Evolutionary conservation across 129 eudicot species (phyloP).

Genomic region (Silybum marianum): DNA sequence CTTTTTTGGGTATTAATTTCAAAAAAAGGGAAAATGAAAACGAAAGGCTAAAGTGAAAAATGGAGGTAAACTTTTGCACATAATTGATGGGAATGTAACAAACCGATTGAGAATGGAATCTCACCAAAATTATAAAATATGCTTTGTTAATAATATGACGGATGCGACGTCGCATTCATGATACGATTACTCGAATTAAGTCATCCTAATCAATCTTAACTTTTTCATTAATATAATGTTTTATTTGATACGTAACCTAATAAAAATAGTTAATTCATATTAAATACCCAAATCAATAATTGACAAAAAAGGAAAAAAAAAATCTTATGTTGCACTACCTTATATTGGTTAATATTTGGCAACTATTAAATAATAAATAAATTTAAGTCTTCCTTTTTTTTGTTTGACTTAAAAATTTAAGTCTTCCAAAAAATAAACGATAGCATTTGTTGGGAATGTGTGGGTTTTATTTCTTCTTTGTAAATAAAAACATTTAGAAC

Average conservation of each 20-base stretch:
- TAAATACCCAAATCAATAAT: neutral
- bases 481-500: no score
- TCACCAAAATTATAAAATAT: constrained; percentile 17
- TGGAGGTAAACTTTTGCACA: no score
- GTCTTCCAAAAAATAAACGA: no score
- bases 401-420: no score
- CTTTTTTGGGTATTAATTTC: no score
- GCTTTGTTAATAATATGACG: neutral
- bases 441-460: neutral
- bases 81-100: constrained; percentile 10
- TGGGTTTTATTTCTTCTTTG: no score
- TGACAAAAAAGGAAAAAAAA: neutral
- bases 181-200: neutral
- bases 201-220: neutral
- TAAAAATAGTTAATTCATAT: neutral
- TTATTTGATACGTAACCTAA: neutral
- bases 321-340: neutral
- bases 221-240: neutral
- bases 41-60: neutral
- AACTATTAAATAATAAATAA: no score
- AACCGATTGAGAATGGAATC: constrained; percentile 12
- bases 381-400: no score
- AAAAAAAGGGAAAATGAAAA: no score
- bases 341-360: no score
- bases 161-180: constrained; percentile 17